These are phyloP conservation scores for Puccinellia tenuiflora DNA, from an alignment of 176 grass and related monocot genomes.

Conservation along the genomic window DNA sequence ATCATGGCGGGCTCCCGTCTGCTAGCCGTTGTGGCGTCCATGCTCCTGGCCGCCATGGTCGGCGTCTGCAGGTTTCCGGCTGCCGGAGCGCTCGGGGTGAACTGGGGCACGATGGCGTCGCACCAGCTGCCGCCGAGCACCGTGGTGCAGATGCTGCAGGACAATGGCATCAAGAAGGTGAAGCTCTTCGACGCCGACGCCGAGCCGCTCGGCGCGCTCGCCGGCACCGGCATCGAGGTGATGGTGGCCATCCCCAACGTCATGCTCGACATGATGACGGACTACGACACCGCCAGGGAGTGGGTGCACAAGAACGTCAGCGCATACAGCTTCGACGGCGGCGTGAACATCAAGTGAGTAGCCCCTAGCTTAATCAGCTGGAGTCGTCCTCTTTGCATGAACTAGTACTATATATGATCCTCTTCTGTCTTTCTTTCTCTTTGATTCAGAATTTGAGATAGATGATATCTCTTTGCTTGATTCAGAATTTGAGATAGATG, in stretches of 20 bases:
- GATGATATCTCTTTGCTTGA: not conserved
- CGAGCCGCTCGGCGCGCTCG: slow-evolving; percentile 42
- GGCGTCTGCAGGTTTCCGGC: not conserved
- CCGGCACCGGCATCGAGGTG: slow-evolving; percentile 50
- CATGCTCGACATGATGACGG: slow-evolving; percentile 53
- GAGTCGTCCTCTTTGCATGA: not conserved
- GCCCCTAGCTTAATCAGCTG: no score
- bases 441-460: not conserved
- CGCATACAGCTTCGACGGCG: slow-evolving; percentile 58
- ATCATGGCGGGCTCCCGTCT: slow-evolving; percentile 7
- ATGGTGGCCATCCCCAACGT: slow-evolving; percentile 68
- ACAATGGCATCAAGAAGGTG: slow-evolving; percentile 62
- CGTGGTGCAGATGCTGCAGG: slow-evolving; percentile 52
- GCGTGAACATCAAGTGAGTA: slow-evolving; percentile 68
- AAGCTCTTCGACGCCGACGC: slow-evolving; percentile 69
- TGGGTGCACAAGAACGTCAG: slow-evolving; percentile 71
- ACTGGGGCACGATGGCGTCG: slow-evolving; percentile 79
- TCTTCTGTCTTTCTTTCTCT: not conserved
- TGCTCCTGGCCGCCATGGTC: not conserved
- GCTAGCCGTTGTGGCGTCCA: not conserved
- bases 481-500: not conserved
- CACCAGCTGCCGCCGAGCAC: slow-evolving; percentile 49
- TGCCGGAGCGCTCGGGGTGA: slow-evolving; percentile 49
- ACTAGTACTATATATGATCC: not conserved
- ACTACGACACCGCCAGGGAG: slow-evolving; percentile 48